Conservation (phyloP, 352 stramenopile genomes). For the Peronospora farinosa region DNA sequence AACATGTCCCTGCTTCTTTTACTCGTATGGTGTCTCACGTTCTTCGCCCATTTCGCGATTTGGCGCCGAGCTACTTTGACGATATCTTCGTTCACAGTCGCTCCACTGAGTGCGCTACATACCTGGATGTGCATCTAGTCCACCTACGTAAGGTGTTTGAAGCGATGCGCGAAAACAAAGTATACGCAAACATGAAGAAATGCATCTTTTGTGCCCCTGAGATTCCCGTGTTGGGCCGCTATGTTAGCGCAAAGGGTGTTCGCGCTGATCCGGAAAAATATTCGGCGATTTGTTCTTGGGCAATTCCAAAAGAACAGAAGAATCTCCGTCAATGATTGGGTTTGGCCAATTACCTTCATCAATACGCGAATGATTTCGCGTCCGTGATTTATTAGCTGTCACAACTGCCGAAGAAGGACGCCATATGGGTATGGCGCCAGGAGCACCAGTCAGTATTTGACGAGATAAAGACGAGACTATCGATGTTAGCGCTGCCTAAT, state of each 20-base stretch:
- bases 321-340: background rate
- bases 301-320: background rate
- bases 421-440: too few relatives aligned
- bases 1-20: background rate
- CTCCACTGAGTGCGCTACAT: too few relatives aligned
- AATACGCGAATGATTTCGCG: background rate
- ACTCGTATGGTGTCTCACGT: background rate
- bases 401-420: background rate
- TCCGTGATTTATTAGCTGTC: background rate
- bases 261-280: background rate
- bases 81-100: too few relatives aligned
- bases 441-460: background rate
- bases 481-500: background rate
- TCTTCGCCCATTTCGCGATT: slow-evolving; percentile 1
- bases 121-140: too few relatives aligned
- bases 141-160: too few relatives aligned
- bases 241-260: too few relatives aligned
- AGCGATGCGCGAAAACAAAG: too few relatives aligned
- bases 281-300: background rate
- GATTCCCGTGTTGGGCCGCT: too few relatives aligned
- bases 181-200: too few relatives aligned
- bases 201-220: too few relatives aligned
- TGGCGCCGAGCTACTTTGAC: background rate
- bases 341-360: background rate
- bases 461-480: background rate